Base-by-base conservation (phyloP, 495 filamentous ascomycete species). In the Margaritispora aquatica region DNA sequence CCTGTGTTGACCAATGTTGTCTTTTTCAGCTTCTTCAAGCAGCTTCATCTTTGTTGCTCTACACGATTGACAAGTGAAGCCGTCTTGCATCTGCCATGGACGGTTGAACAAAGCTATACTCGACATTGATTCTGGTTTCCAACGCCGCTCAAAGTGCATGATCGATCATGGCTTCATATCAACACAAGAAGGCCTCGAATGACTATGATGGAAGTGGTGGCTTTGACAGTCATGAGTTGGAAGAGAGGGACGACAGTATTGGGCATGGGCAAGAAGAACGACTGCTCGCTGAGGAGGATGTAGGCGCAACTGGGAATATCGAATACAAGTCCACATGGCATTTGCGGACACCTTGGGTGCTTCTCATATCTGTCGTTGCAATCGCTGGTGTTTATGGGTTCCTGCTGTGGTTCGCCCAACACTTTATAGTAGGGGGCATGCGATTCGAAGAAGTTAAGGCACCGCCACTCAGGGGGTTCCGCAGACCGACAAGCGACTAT, bases 401-500 rank as follows among this genome's bases (percentile, higher is more conserved):
- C 0, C 29, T 68, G 23, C 20, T 58, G 1, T 13, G 52, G 24
- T 68, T 68, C 51, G 60, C 56, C 0, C 61, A 51, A 21, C 5
- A 19, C 3, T 58, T 66, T 53, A 68, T 68, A 36, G 66, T 60
- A 19, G 23, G 31, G 13, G 1, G 29, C 21, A 24, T 29, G 17
- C 21, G 19, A 11, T 15, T 55, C 29, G 61, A 55, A 23, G 17
- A 19, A 2, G n/a, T 54, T 23, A 54, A 49, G 22, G 27, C 48
- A 19, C 1, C 38, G 17, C 44, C 31, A 0, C 17, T 51, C 19
- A 50, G 47, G 20, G 27, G 38, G 15, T 71, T 73, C 36, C 66
- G 68, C 46, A 63, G 70, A 47, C 63, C 66, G 21, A 54, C 68
- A 13, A 58, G 62, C 17, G 76, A 77, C 61, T 80, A 80, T 51